These are phyloP conservation scores for Lepidium africanum DNA, from an alignment of 345 rosid species.

Conservation along the genomic window DNA sequence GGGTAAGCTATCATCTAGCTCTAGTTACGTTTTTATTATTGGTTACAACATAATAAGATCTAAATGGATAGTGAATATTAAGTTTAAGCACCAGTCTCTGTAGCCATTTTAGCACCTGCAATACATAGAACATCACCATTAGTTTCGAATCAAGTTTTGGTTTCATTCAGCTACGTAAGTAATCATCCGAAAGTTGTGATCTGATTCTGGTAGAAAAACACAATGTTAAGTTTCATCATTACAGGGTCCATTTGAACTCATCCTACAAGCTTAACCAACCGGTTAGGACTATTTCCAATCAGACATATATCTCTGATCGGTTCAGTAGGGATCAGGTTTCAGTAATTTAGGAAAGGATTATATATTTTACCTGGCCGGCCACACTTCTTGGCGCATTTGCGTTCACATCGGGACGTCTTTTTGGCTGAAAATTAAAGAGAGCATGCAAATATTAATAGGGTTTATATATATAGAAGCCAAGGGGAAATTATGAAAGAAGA, in stretches of 20 bases:
- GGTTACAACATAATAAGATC: neutral
- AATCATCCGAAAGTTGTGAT: neutral
- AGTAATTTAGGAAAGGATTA: neutral
- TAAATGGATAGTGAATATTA: neutral
- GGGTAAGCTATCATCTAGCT: neutral
- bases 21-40: neutral
- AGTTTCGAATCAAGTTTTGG: neutral
- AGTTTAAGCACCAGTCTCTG: constrained; percentile 5
- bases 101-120: constrained; percentile 6
- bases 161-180: neutral
- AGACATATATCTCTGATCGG: neutral
- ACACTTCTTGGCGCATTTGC: constrained; percentile 37
- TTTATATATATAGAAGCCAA: neutral
- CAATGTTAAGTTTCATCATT: neutral
- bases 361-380: constrained; percentile 20
- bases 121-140: neutral
- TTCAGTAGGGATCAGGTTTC: neutral
- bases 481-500: neutral
- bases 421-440: constrained; percentile 27
- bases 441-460: neutral
- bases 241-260: neutral
- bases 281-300: neutral
- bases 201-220: neutral
- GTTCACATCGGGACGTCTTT: constrained; percentile 31
- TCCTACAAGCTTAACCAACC: neutral